Conservation (phyloP, 371 early-diverging fungal species). For the Choanephora cucurbitarum region DNA sequence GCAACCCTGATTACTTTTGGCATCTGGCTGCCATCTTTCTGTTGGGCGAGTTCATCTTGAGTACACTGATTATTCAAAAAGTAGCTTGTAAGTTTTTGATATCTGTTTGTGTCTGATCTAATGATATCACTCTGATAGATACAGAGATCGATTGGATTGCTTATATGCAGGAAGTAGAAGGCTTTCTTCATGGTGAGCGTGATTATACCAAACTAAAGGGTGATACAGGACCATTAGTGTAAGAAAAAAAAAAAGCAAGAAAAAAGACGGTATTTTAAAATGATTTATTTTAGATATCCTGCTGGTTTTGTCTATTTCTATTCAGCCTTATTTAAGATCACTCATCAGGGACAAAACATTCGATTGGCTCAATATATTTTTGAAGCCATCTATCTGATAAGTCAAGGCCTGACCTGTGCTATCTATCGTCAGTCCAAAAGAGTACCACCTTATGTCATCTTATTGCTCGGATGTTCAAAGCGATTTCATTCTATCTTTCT, state of each 20-base stretch:
- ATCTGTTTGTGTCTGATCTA: not conserved
- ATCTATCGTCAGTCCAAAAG: slow-evolving; percentile 62
- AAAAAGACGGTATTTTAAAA: not conserved
- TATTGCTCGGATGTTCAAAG: slow-evolving; percentile 70
- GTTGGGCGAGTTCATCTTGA: slow-evolving; percentile 49
- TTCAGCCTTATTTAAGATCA: slow-evolving; percentile 68
- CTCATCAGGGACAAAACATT: slow-evolving; percentile 69
- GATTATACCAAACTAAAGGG: slow-evolving; percentile 81
- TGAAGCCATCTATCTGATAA: slow-evolving; percentile 71
- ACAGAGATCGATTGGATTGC: slow-evolving; percentile 96
- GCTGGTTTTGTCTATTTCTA: slow-evolving; percentile 93
- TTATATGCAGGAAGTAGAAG: slow-evolving; percentile 91
- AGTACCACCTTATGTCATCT: slow-evolving; percentile 62
- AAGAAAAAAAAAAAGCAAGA: slow-evolving; percentile 20
- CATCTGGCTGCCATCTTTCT: slow-evolving; percentile 61
- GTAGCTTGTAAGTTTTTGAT: slow-evolving; percentile 44
- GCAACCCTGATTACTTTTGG: slow-evolving; percentile 67
- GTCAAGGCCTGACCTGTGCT: slow-evolving; percentile 60
- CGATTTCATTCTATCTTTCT: slow-evolving; percentile 91
- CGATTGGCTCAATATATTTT: slow-evolving; percentile 81
- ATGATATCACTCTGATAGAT: slow-evolving; percentile 49
- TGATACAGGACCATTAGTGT: slow-evolving; percentile 94
- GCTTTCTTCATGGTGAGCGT: slow-evolving; percentile 77
- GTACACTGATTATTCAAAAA: slow-evolving; percentile 54
- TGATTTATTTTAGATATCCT: slow-evolving; percentile 69